phyloP scores from a whole-genome alignment of 169 alveolate genomes.

The Plasmodium fragile region DNA sequence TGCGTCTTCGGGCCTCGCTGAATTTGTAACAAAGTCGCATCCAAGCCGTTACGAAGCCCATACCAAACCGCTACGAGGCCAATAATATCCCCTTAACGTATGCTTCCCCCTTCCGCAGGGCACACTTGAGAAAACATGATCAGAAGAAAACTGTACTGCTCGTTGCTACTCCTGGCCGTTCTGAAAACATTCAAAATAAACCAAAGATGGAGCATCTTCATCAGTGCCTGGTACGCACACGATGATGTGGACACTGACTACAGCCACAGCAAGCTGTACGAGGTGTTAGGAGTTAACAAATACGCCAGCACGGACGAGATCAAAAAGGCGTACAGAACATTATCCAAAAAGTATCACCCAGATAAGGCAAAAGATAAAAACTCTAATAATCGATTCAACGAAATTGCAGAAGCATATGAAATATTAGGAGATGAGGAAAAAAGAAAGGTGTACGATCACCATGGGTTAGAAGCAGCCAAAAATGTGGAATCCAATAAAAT shows the following conservation, averaged over 20 bases:
- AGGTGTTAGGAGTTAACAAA: conserved; percentile 84
- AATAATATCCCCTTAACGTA: neutral
- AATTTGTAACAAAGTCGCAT: neutral
- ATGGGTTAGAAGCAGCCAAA: conserved; percentile 93
- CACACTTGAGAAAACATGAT: conserved; percentile 40
- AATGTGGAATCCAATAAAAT: conserved; percentile 75
- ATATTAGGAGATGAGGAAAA: conserved; percentile 91
- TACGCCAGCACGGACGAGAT: conserved; percentile 90
- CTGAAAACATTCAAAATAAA: neutral
- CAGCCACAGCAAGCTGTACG: conserved; percentile 77
- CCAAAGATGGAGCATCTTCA: conserved; percentile 31
- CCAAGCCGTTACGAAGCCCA: neutral
- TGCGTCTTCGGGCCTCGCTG: neutral
- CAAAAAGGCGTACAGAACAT: conserved; percentile 92
- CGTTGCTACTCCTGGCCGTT: conserved; percentile 20
- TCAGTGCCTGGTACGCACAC: conserved; percentile 52
- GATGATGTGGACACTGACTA: conserved; percentile 55
- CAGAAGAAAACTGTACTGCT: conserved; percentile 10
- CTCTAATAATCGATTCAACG: conserved; percentile 89
- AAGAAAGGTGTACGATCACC: conserved; percentile 90
- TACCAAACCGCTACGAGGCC: no score
- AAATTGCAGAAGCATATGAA: conserved; percentile 94
- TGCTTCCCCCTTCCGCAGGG: neutral
- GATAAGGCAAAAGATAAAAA: conserved; percentile 89
- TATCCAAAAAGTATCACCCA: conserved; percentile 92